Percentiles rank a stretch among this genome's conserved stretches.
These are phyloP conservation scores for Stachybotrys chartarum DNA, from an alignment of 2,329 filamentous ascomycete genomes.

Conservation along the genomic window DNA sequence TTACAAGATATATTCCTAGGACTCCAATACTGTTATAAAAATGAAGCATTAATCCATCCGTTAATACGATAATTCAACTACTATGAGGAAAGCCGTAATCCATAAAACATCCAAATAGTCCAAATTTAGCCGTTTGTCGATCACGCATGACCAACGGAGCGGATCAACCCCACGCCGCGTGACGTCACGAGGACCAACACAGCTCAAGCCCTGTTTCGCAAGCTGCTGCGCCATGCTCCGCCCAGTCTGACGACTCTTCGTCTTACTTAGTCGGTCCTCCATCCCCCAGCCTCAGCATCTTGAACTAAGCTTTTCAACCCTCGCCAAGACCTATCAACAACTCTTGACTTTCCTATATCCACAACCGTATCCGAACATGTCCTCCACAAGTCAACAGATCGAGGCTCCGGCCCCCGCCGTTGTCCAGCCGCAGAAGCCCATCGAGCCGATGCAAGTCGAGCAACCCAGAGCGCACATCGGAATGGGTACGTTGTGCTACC, in stretches of 20 bases:
- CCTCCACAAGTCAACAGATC: neutral
- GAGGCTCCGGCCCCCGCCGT: neutral
- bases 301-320: neutral
- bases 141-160: neutral
- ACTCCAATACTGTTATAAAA: too few species aligned
- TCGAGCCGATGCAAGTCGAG: slow-evolving; percentile 1
- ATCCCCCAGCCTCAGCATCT: too few species aligned
- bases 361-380: neutral
- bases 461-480: slow-evolving; percentile 2
- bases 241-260: neutral
- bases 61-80: too few species aligned
- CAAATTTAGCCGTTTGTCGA: too few species aligned
- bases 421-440: neutral
- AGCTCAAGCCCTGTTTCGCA: neutral
- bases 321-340: neutral
- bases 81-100: too few species aligned
- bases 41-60: too few species aligned
- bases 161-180: neutral
- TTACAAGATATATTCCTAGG: too few species aligned
- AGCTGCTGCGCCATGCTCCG: neutral
- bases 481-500: slow-evolving; percentile 1
- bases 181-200: neutral
- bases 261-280: neutral
- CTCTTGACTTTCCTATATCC: neutral
- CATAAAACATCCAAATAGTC: too few species aligned